Conservation (phyloP, 495 filamentous ascomycete species). For the Staphylotrichum longicolle region DNA sequence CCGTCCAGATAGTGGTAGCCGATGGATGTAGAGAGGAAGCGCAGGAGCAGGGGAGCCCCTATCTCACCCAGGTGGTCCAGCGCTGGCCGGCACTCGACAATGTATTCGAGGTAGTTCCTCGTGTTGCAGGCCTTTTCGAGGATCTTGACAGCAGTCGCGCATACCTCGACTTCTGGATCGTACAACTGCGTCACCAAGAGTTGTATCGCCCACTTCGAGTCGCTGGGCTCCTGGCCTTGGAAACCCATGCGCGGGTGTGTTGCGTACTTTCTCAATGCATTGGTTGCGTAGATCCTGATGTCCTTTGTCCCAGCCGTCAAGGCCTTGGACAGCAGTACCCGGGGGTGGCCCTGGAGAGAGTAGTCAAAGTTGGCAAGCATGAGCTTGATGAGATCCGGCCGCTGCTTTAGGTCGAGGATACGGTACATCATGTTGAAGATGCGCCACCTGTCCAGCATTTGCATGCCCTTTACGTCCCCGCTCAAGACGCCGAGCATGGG, state of each 20-base stretch:
- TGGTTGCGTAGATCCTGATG: conserved; percentile 83
- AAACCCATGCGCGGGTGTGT: conserved; percentile 44
- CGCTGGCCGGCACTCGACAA: conserved; percentile 93
- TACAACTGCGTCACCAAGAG: conserved; percentile 96
- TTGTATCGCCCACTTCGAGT: conserved; percentile 90
- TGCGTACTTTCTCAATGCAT: conserved; percentile 79
- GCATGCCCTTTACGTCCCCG: conserved; percentile 72
- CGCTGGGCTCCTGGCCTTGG: conserved; percentile 41
- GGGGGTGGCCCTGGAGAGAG: conserved; percentile 75
- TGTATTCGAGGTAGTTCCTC: conserved; percentile 84
- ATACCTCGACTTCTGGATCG: conserved; percentile 94
- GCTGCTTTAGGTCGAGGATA: conserved; percentile 84
- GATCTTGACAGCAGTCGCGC: conserved; percentile 92
- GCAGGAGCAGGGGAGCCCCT: conserved; percentile 85
- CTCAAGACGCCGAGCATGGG: conserved; percentile 84
- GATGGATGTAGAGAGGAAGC: conserved; percentile 91
- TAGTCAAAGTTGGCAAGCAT: conserved; percentile 91
- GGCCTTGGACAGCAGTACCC: conserved; percentile 89
- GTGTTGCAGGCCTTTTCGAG: conserved; percentile 96
- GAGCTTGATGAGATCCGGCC: conserved; percentile 84
- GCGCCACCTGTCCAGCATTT: conserved; percentile 92
- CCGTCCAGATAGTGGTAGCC: conserved; percentile 97
- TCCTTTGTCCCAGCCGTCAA: conserved; percentile 88
- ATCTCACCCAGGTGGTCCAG: conserved; percentile 96
- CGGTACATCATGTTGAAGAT: conserved; percentile 99